Conservation (phyloP, 1,284 basidiomycete species). For the Cutaneotrichosporon daszewskae region DNA sequence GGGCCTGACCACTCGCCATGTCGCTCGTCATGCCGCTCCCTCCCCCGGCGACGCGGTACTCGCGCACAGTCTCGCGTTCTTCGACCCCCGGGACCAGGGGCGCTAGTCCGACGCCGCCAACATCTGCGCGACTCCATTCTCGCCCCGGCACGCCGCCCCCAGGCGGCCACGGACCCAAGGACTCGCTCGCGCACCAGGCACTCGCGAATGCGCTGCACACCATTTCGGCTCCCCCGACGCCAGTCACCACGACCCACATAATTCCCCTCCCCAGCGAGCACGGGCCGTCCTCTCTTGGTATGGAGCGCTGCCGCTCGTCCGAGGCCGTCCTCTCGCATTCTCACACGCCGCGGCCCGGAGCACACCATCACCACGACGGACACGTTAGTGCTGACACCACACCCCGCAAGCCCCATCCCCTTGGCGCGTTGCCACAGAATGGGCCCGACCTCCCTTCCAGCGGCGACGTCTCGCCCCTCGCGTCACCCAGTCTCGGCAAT, state of each 20-base stretch:
- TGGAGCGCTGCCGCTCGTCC: conserved; percentile 41
- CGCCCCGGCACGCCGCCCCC: conserved; percentile 18
- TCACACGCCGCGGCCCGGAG: conserved; percentile 6
- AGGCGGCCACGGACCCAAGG: neutral
- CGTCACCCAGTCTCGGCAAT: conserved; percentile 7
- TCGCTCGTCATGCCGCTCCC: conserved; percentile 18
- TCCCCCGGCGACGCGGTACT: conserved; percentile 13
- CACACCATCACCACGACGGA: conserved; percentile 3
- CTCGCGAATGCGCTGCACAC: conserved; percentile 20
- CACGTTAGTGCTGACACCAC: conserved; percentile 11
- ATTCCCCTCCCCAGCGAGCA: conserved; percentile 31
- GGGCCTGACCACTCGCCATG: conserved; percentile 13
- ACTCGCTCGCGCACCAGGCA: conserved; percentile 8
- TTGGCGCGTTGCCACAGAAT: neutral
- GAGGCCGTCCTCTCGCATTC: conserved; percentile 27
- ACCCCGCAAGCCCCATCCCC: conserved; percentile 15
- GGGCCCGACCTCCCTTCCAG: neutral
- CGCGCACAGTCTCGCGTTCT: conserved; percentile 13
- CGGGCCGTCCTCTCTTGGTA: conserved; percentile 20
- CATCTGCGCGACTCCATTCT: conserved; percentile 16
- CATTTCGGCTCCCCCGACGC: conserved; percentile 42
- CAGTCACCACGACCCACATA: conserved; percentile 39
- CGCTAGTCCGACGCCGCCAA: conserved; percentile 12
- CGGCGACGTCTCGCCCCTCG: conserved; percentile 6
- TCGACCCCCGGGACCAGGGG: conserved; percentile 14